phyloP scores from a whole-genome alignment of 805 yeast genomes.

The Candida caryicola region DNA sequence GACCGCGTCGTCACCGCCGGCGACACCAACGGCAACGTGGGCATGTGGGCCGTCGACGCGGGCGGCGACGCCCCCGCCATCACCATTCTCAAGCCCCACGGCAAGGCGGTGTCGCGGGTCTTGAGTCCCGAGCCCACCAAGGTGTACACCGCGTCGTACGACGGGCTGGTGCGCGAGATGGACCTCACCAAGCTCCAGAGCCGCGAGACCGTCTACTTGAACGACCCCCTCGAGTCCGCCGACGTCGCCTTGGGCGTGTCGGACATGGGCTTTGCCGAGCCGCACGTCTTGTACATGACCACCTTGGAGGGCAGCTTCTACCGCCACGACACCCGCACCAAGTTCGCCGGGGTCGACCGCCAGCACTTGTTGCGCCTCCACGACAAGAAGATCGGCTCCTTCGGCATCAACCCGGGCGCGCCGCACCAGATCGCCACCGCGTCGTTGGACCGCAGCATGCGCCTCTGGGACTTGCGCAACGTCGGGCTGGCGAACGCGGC shows the following conservation, averaged over 20 bases:
- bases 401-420: slow-evolving; percentile 69
- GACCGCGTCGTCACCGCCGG: slow-evolving; percentile 76
- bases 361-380: slow-evolving; percentile 57
- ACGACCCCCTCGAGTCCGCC: slow-evolving; percentile 51
- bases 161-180: slow-evolving; percentile 75
- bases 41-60: slow-evolving; percentile 78
- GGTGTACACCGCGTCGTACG: slow-evolving; percentile 75
- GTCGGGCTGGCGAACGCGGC: slow-evolving; percentile 33
- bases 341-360: slow-evolving; percentile 24
- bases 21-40: slow-evolving; percentile 82
- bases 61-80: slow-evolving; percentile 48
- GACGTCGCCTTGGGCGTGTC: slow-evolving; percentile 58
- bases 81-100: slow-evolving; percentile 68
- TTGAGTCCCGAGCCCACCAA: slow-evolving; percentile 53
- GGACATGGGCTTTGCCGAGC: slow-evolving; percentile 53
- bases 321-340: slow-evolving; percentile 62
- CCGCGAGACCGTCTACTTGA: slow-evolving; percentile 43
- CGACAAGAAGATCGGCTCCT: slow-evolving; percentile 91
- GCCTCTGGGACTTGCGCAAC: slow-evolving; percentile 82
- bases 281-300: slow-evolving; percentile 63
- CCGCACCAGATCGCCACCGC: slow-evolving; percentile 76
- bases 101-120: slow-evolving; percentile 67
- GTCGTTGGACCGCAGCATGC: slow-evolving; percentile 80
- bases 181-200: slow-evolving; percentile 64
- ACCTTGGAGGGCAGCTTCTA: slow-evolving; percentile 81